These are phyloP conservation scores for Neurospora sp. DNA, from an alignment of 495 filamentous ascomycete genomes.

Conservation along the genomic window DNA sequence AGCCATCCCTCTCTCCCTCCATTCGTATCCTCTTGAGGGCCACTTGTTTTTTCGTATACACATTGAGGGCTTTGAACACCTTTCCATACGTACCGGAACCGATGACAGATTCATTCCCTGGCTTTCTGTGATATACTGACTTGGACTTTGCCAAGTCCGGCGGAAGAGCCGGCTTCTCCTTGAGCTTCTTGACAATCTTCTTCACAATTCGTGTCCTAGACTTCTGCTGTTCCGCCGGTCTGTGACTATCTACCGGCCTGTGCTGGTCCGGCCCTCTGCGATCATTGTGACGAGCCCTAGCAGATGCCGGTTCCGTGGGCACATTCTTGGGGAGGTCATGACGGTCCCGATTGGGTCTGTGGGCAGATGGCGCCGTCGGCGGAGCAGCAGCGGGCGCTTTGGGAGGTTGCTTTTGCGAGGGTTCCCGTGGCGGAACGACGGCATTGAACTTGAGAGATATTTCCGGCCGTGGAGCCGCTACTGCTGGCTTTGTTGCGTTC, in stretches of 20 bases:
- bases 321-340: conserved; percentile 36
- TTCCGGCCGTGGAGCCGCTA: conserved; percentile 56
- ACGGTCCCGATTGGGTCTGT: conserved; percentile 23
- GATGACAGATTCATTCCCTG: conserved; percentile 88
- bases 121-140: conserved; percentile 84
- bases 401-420: conserved; percentile 13
- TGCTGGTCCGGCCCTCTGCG: conserved; percentile 33
- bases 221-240: conserved; percentile 20
- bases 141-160: conserved; percentile 64
- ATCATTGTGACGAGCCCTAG: conserved; percentile 35
- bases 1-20: conserved; percentile 96
- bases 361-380: conserved; percentile 15
- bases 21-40: conserved; percentile 81
- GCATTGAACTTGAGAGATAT: conserved; percentile 65
- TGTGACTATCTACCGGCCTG: conserved; percentile 15
- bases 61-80: conserved; percentile 95
- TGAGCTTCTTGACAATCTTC: conserved; percentile 59
- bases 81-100: conserved; percentile 94
- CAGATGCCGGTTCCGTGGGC: conserved; percentile 43
- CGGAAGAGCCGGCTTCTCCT: conserved; percentile 58
- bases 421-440: conserved; percentile 29
- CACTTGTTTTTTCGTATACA: conserved; percentile 82
- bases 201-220: conserved; percentile 51
- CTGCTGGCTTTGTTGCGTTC: conserved; percentile 46
- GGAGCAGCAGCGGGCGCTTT: conserved; percentile 22